These are phyloP conservation scores for Begonia peltatifolia DNA, from an alignment of 306 rosid species.

Conservation along the genomic window DNA sequence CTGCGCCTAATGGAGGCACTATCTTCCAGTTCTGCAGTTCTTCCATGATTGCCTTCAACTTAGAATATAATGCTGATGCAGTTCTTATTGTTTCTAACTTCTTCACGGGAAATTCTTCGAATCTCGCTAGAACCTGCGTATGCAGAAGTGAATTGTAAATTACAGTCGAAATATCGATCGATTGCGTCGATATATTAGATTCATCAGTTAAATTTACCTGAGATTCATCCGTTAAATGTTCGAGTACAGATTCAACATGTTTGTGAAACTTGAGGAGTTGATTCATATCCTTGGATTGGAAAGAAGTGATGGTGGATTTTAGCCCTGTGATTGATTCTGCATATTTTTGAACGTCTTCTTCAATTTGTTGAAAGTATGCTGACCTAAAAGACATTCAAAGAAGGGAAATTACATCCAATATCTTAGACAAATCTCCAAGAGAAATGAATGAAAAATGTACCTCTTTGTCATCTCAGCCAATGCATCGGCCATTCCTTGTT, in stretches of 20 bases:
- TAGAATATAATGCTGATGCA: slow-evolving; percentile 43
- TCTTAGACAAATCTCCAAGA: too few species aligned
- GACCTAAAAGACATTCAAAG: slow-evolving; percentile 20
- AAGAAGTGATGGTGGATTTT: neutral
- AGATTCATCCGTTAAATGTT: neutral
- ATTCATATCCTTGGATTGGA: neutral
- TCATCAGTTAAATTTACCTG: neutral
- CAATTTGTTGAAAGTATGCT: neutral
- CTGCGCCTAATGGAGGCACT: slow-evolving; percentile 25
- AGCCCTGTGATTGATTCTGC: neutral
- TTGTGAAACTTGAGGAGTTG: neutral
- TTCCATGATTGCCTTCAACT: slow-evolving; percentile 27
- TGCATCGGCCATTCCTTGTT: slow-evolving; percentile 90
- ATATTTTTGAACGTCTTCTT: slow-evolving; percentile 1
- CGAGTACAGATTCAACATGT: neutral
- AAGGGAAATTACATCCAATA: neutral
- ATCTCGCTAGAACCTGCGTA: neutral
- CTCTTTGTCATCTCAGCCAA: slow-evolving; percentile 77
- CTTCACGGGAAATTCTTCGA: neutral
- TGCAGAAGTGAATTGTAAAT: slow-evolving; percentile 1
- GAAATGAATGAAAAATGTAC: slow-evolving; percentile 11
- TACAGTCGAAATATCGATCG: neutral
- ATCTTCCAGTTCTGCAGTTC: slow-evolving; percentile 61
- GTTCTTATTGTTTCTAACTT: slow-evolving; percentile 8
- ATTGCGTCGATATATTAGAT: neutral